Percentiles rank a stretch among this genome's conserved stretches.
Conservation (phyloP, 2,329 filamentous ascomycete genomes). For the Trichoderma breve region DNA sequence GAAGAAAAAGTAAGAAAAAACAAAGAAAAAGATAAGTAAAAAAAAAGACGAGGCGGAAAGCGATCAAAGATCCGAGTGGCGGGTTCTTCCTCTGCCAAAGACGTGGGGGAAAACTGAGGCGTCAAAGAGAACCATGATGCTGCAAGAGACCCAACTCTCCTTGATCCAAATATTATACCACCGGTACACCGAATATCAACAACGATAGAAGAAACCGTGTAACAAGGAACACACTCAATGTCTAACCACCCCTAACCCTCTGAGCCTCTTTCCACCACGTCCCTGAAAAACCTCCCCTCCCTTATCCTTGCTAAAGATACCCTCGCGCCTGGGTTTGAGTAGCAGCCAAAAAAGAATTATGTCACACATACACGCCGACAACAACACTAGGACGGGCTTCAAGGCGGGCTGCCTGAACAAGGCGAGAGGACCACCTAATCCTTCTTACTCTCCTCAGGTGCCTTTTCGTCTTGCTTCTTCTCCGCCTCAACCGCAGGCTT, state of each 20-base stretch:
- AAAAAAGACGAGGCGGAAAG: not conserved
- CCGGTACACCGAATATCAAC: constrained; percentile 25
- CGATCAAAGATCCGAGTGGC: not conserved
- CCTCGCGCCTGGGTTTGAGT: constrained; percentile 17
- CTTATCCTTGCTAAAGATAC: constrained; percentile 5
- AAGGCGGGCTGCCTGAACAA: constrained; percentile 19
- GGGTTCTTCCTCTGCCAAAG: constrained; percentile 12
- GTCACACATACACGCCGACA: not conserved
- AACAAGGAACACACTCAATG: constrained; percentile 23
- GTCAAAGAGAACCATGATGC: constrained; percentile 15
- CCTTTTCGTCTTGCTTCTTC: constrained; percentile 28
- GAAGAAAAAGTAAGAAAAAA: not conserved
- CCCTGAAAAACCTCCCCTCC: constrained; percentile 4
- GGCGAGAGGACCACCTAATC: constrained; percentile 35
- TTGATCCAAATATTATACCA: constrained; percentile 24
- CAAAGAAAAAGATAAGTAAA: not conserved
- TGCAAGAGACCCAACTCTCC: constrained; percentile 19
- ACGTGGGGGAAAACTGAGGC: not conserved
- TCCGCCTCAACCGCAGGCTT: constrained; percentile 26
- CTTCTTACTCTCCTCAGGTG: constrained; percentile 35
- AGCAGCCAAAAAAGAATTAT: constrained; percentile 1
- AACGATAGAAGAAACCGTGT: constrained; percentile 23
- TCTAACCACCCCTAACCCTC: constrained; percentile 23
- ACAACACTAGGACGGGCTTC: constrained; percentile 10
- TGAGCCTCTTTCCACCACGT: not conserved